Conservation (phyloP, 1,284 basidiomycete genomes). For the Apiotrichum akiyoshidainum region DNA sequence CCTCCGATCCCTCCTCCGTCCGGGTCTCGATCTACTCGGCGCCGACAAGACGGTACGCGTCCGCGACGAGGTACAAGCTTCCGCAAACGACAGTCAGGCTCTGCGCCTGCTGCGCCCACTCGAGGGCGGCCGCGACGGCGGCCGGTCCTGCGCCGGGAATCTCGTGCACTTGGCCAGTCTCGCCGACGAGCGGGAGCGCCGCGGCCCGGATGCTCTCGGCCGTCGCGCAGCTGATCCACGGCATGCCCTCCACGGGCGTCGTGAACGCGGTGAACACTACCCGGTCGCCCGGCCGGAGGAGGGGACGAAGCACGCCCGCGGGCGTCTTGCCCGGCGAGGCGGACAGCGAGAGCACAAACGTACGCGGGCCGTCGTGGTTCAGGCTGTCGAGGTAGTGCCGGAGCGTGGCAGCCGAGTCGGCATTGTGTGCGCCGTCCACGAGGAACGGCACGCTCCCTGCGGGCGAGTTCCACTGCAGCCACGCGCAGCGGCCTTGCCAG, state of each 20-base stretch:
- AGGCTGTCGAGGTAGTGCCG: conserved; percentile 65
- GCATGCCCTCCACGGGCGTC: conserved; percentile 79
- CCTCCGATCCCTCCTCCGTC: no score
- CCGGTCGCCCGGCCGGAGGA: conserved; percentile 54
- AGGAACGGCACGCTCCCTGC: conserved; percentile 54
- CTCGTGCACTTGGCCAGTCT: conserved; percentile 15
- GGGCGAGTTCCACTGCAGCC: conserved; percentile 36
- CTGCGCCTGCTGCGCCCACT: conserved; percentile 38
- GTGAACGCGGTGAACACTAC: conserved; percentile 63
- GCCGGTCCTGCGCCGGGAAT: conserved; percentile 15
- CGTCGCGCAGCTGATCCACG: conserved; percentile 72
- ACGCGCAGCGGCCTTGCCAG: conserved; percentile 86
- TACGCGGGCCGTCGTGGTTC: conserved; percentile 45
- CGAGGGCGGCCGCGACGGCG: conserved; percentile 28
- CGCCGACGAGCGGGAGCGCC: conserved; percentile 40
- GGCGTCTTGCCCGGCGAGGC: conserved; percentile 77
- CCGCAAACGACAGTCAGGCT: conserved; percentile 70
- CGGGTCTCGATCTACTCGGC: neutral
- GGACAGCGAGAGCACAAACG: conserved; percentile 73
- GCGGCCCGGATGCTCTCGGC: conserved; percentile 53
- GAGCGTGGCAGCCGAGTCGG: conserved; percentile 71
- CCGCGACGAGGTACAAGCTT: conserved; percentile 84
- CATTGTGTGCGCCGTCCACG: conserved; percentile 93
- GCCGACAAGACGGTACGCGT: conserved; percentile 68
- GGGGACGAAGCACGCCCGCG: conserved; percentile 63